Percentiles rank a stretch among this genome's conserved stretches.
Evolutionary conservation across 768 basidiomycete genomes (phyloP).

Genomic region (Phanerodontia chrysosporium): DNA sequence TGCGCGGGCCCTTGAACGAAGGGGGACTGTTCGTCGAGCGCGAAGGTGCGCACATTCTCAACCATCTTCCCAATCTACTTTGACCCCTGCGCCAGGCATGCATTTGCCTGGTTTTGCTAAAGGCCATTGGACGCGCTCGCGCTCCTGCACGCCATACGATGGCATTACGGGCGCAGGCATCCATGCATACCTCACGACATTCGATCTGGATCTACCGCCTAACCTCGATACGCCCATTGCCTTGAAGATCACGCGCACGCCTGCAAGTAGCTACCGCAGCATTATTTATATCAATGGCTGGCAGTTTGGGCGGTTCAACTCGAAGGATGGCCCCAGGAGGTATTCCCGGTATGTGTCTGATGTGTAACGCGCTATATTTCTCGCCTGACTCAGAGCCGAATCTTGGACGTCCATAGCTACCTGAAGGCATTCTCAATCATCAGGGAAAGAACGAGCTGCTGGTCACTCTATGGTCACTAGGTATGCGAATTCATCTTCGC

Average conservation of each 20-base stretch:
- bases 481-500: conserved; percentile 4
- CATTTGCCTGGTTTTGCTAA: conserved; percentile 23
- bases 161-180: conserved; percentile 21
- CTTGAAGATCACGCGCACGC: conserved; percentile 19
- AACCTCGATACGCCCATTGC: conserved; percentile 23
- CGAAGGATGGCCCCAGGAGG: conserved; percentile 16
- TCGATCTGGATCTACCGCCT: conserved; percentile 22
- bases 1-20: conserved; percentile 27
- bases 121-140: not conserved
- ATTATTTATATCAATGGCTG: conserved; percentile 28
- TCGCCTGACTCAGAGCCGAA: no score
- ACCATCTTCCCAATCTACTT: not conserved
- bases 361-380: not conserved
- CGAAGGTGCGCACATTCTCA: conserved; percentile 10
- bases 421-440: conserved; percentile 26
- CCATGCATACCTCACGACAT: conserved; percentile 25
- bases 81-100: conserved; percentile 12
- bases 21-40: conserved; percentile 28
- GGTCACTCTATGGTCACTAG: conserved; percentile 22
- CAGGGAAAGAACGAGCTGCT: conserved; percentile 22
- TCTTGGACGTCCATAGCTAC: no score
- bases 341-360: conserved; percentile 12
- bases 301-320: conserved; percentile 26
- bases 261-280: conserved; percentile 19
- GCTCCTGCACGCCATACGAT: conserved; percentile 13